phyloP scores from a whole-genome alignment of 768 basidiomycete genomes.

The Gloeopeniophorella convolvens region DNA sequence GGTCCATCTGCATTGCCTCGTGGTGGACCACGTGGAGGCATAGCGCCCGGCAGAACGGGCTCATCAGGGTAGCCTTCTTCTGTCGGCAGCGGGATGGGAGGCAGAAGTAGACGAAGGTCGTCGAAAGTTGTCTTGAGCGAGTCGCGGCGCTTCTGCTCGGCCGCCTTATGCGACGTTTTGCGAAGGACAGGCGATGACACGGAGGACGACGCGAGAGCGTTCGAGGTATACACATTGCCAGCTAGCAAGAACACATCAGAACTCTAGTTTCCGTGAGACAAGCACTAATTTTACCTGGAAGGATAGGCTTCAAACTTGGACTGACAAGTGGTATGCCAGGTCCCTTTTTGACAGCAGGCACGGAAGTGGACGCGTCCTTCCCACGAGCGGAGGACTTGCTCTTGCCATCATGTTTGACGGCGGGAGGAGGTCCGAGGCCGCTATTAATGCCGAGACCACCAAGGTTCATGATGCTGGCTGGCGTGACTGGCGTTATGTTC shows the following conservation, averaged over 20 bases:
- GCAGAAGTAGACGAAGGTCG: slow-evolving; percentile 74
- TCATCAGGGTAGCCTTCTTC: slow-evolving; percentile 67
- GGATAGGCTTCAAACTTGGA: slow-evolving; percentile 61
- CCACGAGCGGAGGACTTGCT: slow-evolving; percentile 11
- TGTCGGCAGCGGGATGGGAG: slow-evolving; percentile 79
- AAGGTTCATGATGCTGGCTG: slow-evolving; percentile 89
- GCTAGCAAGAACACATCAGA: slow-evolving; percentile 25
- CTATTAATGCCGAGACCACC: slow-evolving; percentile 52
- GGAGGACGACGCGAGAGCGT: slow-evolving; percentile 22
- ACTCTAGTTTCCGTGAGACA: slow-evolving; percentile 13
- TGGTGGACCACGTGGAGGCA: slow-evolving; percentile 86
- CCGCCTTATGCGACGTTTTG: slow-evolving; percentile 89
- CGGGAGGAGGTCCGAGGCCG: slow-evolving; percentile 32
- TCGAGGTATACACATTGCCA: slow-evolving; percentile 28
- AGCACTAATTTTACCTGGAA: slow-evolving; percentile 49
- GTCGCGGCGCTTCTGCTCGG: slow-evolving; percentile 96
- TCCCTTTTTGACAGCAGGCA: slow-evolving; percentile 25
- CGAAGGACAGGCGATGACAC: slow-evolving; percentile 37
- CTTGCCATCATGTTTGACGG: slow-evolving; percentile 21
- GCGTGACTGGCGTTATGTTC: slow-evolving; percentile 73
- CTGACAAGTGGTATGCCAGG: slow-evolving; percentile 34
- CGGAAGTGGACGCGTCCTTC: slow-evolving; percentile 8
- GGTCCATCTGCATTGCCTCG: slow-evolving; percentile 85
- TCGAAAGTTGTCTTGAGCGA: slow-evolving; percentile 93
- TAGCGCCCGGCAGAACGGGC: slow-evolving; percentile 76